Conservation (phyloP, 106 monocot genomes). For the Dactylorhiza incarnata region DNA sequence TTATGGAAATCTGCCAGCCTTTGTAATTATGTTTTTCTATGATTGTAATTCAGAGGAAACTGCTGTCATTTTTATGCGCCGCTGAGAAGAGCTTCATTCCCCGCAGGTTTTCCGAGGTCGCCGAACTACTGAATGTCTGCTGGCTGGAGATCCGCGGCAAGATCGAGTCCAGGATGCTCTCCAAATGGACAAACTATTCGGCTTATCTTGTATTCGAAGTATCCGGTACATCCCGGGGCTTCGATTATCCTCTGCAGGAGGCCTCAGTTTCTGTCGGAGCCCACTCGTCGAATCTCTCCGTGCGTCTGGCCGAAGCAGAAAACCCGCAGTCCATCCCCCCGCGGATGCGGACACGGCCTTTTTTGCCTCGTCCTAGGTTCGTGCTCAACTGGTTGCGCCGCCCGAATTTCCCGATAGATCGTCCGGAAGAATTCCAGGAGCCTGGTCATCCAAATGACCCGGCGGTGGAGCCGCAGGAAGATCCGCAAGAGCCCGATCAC, state of each 20-base stretch:
- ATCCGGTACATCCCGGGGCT: slow-evolving; percentile 1
- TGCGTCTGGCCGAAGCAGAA: background rate
- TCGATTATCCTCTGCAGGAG: slow-evolving; percentile 25
- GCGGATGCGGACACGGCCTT: background rate
- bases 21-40: background rate
- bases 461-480: background rate
- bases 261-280: slow-evolving; percentile 19
- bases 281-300: background rate
- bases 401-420: background rate
- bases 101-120: slow-evolving; percentile 68
- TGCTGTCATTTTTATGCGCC: background rate
- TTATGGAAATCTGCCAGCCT: too few relatives aligned
- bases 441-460: background rate
- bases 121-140: slow-evolving; percentile 48
- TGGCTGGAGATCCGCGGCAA: slow-evolving; percentile 65
- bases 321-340: too few relatives aligned
- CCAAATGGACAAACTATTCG: slow-evolving; percentile 39
- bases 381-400: too few relatives aligned
- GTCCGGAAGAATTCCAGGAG: background rate
- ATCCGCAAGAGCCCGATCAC: too few relatives aligned
- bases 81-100: background rate
- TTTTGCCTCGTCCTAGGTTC: background rate
- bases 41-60: background rate
- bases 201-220: slow-evolving; percentile 57
- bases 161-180: slow-evolving; percentile 31